Conservation (phyloP, 495 filamentous ascomycete genomes). For the Penicillium desertorum region DNA sequence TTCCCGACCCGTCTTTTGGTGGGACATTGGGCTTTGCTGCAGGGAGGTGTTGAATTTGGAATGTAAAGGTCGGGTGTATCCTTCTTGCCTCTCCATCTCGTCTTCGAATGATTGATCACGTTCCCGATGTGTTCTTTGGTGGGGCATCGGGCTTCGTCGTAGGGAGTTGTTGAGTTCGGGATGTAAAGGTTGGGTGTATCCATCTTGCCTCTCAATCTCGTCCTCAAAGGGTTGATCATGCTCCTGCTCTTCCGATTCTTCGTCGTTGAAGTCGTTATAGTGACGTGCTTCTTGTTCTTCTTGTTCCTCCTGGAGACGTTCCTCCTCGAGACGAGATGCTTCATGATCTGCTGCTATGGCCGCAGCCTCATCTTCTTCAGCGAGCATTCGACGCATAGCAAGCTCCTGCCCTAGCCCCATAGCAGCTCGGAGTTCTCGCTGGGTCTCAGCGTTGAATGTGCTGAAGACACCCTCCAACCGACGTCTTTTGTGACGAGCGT, state of each 20-base stretch:
- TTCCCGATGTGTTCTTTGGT: slow-evolving; percentile 1
- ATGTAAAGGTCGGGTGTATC: slow-evolving; percentile 8
- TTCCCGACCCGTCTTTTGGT: slow-evolving; percentile 1
- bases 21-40: not conserved
- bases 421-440: slow-evolving; percentile 45
- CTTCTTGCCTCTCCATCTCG: slow-evolving; percentile 2
- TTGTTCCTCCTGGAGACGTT: slow-evolving; percentile 2
- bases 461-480: slow-evolving; percentile 45
- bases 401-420: slow-evolving; percentile 52
- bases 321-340: slow-evolving; percentile 1
- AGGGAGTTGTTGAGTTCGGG: not conserved
- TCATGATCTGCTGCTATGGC: slow-evolving; percentile 13
- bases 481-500: slow-evolving; percentile 22
- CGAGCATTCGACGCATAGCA: slow-evolving; percentile 33
- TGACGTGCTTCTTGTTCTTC: not conserved
- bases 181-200: no score
- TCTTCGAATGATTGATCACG: not conserved
- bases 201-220: no score
- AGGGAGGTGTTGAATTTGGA: not conserved
- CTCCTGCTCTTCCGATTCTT: slow-evolving; percentile 8
- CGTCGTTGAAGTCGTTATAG: slow-evolving; percentile 3
- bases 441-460: slow-evolving; percentile 44
- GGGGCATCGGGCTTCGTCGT: not conserved
- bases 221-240: not conserved
- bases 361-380: slow-evolving; percentile 17